Percentiles rank a stretch among this genome's conserved stretches.
Conservation (phyloP, 805 yeast genomes). For the Candida fluviatilis region DNA sequence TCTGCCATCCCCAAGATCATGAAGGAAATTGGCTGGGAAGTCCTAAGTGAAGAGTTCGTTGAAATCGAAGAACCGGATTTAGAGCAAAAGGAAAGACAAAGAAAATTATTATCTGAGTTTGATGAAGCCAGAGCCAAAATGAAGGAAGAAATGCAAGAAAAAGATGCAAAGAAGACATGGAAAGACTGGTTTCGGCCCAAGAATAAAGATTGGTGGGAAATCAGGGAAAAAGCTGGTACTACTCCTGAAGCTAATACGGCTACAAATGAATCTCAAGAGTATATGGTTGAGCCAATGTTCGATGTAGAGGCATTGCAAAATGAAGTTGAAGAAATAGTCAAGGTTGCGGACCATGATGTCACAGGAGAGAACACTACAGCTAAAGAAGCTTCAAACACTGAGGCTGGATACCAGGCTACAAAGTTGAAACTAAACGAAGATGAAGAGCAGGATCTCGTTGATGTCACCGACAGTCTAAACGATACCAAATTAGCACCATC, state of each 20-base stretch:
- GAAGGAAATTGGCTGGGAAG: constrained; percentile 68
- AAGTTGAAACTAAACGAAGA: background rate
- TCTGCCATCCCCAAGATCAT: constrained; percentile 84
- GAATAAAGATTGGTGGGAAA: constrained; percentile 58
- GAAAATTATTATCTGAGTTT: constrained; percentile 77
- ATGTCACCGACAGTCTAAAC: background rate
- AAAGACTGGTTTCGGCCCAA: constrained; percentile 44
- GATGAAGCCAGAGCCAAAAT: constrained; percentile 75
- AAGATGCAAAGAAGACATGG: constrained; percentile 42
- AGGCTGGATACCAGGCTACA: background rate
- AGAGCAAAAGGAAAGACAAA: constrained; percentile 75
- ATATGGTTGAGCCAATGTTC: constrained; percentile 31
- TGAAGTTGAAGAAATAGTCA: constrained; percentile 44
- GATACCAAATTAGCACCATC: background rate
- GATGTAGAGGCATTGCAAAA: constrained; percentile 41
- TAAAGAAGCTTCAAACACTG: background rate
- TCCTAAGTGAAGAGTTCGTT: constrained; percentile 83
- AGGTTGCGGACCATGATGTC: constrained; percentile 27
- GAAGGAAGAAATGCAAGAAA: constrained; percentile 37
- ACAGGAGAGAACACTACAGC: constrained; percentile 11
- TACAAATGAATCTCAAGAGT: constrained; percentile 7
- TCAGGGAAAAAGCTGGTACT: constrained; percentile 35
- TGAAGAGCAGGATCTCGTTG: background rate
- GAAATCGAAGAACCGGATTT: constrained; percentile 97
- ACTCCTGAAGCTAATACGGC: constrained; percentile 11